Conservation (phyloP, 1,284 basidiomycete species). For the Coriolopsis trogii region DNA sequence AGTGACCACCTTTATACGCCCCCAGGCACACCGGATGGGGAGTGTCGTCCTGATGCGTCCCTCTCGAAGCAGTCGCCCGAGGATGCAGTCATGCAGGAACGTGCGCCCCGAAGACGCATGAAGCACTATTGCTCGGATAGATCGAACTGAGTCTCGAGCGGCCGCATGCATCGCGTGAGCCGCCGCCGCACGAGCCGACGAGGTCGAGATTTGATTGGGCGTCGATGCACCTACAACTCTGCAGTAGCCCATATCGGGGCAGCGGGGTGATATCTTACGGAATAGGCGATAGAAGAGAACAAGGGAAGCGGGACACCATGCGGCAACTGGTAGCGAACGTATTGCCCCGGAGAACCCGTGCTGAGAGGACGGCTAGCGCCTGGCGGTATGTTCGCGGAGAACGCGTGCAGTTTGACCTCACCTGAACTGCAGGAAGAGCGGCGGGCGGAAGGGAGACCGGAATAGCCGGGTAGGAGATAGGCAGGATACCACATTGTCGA, state of each 20-base stretch:
- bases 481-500: no score
- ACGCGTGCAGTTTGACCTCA: no score
- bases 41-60: not conserved
- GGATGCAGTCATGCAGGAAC: not conserved
- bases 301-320: not conserved
- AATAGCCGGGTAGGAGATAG: no score
- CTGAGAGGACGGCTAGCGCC: not conserved
- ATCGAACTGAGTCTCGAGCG: not conserved
- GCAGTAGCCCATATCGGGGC: not conserved
- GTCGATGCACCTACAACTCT: not conserved
- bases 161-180: not conserved
- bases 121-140: not conserved
- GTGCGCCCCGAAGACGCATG: not conserved
- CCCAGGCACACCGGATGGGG: not conserved
- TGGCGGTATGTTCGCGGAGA: no score
- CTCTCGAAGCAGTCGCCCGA: not conserved
- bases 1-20: not conserved
- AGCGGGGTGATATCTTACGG: not conserved
- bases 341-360: constrained; percentile 1
- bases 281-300: not conserved
- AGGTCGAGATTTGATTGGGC: not conserved
- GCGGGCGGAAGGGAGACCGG: no score
- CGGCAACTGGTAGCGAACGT: not conserved
- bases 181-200: not conserved
- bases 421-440: no score